Conservation (phyloP, 2,329 filamentous ascomycete species). For the Knufia fluminis region DNA sequence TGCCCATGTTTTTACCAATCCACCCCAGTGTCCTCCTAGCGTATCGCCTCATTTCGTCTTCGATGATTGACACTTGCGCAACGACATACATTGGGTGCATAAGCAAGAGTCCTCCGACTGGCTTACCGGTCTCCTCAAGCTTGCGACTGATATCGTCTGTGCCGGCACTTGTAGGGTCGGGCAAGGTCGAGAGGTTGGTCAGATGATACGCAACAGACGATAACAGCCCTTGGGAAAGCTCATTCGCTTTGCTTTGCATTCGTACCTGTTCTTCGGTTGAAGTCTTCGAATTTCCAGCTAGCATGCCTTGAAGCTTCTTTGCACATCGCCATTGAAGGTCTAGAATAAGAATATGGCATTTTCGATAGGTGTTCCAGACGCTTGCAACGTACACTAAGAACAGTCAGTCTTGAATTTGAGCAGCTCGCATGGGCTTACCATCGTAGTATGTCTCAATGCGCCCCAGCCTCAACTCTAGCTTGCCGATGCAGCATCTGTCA, state of each 20-base stretch:
- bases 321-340: conserved; percentile 9
- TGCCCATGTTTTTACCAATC: conserved; percentile 24
- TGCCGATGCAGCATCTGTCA: background rate
- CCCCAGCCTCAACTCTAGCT: conserved; percentile 3
- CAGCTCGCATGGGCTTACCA: conserved; percentile 8
- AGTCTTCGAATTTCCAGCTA: conserved; percentile 1
- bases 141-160: too few relatives aligned
- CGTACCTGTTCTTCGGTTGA: background rate
- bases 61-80: conserved; percentile 15
- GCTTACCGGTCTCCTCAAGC: conserved; percentile 12
- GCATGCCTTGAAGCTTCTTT: background rate
- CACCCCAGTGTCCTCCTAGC: conserved; percentile 20
- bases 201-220: conserved; percentile 15
- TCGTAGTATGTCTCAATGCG: conserved; percentile 12
- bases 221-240: conserved; percentile 1
- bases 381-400: conserved; percentile 13
- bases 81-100: conserved; percentile 23
- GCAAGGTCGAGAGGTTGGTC: background rate
- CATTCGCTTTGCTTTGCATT: conserved; percentile 1
- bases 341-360: conserved; percentile 12
- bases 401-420: background rate
- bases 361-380: conserved; percentile 17
- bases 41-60: conserved; percentile 12
- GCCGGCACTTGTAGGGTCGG: background rate
- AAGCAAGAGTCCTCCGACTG: conserved; percentile 23